Conservation (phyloP, 331 rosid genomes). For the Malus hybrid region DNA sequence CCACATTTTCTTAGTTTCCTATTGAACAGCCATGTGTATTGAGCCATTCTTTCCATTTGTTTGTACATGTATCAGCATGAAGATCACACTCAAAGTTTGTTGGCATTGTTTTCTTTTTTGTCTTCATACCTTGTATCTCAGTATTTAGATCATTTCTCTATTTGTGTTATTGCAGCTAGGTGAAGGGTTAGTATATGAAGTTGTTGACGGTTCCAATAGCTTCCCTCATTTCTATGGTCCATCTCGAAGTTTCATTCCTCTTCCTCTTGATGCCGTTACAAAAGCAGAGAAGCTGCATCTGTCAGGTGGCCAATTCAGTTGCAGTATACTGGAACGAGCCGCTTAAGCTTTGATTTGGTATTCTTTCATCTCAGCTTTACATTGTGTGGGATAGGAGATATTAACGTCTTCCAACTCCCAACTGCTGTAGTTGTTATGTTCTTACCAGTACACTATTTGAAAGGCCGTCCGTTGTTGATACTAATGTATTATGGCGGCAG, state of each 20-base stretch:
- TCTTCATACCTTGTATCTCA: neutral
- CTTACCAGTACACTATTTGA: no score
- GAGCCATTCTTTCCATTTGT: neutral
- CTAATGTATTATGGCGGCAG: no score
- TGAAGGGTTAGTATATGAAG: slow-evolving; percentile 72
- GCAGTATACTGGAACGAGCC: slow-evolving; percentile 25
- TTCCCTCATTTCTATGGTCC: slow-evolving; percentile 95
- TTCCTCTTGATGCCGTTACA: slow-evolving; percentile 48
- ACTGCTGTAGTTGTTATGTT: neutral
- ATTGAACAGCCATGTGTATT: neutral
- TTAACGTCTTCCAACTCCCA: neutral
- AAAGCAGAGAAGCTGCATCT: slow-evolving; percentile 60
- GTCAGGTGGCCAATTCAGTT: slow-evolving; percentile 40
- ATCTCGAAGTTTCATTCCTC: slow-evolving; percentile 64
- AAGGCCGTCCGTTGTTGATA: no score
- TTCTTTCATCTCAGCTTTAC: neutral
- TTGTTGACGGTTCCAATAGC: slow-evolving; percentile 55
- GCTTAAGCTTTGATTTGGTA: neutral
- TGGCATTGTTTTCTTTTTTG: neutral
- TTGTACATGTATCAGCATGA: neutral
- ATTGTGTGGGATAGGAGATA: neutral
- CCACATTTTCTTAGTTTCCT: neutral
- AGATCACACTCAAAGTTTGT: neutral
- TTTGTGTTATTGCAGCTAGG: slow-evolving; percentile 52
- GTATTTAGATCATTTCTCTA: neutral